These are phyloP conservation scores for Lactarius indigo DNA, from an alignment of 768 basidiomycete species.

Conservation along the genomic window DNA sequence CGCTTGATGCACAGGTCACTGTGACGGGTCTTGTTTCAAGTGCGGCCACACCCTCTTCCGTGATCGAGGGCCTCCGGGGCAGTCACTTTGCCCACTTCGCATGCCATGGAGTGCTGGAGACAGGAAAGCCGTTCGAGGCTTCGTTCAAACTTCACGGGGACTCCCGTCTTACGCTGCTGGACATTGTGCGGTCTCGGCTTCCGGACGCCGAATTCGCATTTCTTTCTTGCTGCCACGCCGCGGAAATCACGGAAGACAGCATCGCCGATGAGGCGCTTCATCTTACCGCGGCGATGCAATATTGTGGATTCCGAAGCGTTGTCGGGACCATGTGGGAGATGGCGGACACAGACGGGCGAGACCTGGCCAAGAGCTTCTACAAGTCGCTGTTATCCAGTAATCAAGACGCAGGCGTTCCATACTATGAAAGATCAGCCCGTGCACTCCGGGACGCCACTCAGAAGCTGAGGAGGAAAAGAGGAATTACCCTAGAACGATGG, in stretches of 20 bases:
- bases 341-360: constrained; percentile 10
- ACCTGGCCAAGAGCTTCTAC: constrained; percentile 10
- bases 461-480: constrained; percentile 2
- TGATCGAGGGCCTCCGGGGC: not conserved
- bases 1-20: not conserved
- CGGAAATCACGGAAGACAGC: not conserved
- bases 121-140: not conserved
- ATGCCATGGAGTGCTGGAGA: constrained; percentile 6
- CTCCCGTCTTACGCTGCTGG: constrained; percentile 1
- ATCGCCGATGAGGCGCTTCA: constrained; percentile 13
- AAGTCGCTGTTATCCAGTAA: not conserved
- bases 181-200: constrained; percentile 7
- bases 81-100: not conserved
- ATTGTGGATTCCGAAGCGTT: constrained; percentile 18
- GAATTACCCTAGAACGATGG: not conserved
- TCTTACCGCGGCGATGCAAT: constrained; percentile 18
- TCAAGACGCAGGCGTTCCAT: no score
- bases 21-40: not conserved
- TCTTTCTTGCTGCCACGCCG: constrained; percentile 14
- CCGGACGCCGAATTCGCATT: constrained; percentile 10
- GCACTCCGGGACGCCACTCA: not conserved
- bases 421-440: not conserved
- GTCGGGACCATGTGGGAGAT: constrained; percentile 23
- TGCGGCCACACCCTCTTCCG: not conserved
- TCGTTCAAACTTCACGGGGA: not conserved